phyloP scores from a whole-genome alignment of 495 filamentous ascomycete species.

The Amphirosellinia nigrospora region DNA sequence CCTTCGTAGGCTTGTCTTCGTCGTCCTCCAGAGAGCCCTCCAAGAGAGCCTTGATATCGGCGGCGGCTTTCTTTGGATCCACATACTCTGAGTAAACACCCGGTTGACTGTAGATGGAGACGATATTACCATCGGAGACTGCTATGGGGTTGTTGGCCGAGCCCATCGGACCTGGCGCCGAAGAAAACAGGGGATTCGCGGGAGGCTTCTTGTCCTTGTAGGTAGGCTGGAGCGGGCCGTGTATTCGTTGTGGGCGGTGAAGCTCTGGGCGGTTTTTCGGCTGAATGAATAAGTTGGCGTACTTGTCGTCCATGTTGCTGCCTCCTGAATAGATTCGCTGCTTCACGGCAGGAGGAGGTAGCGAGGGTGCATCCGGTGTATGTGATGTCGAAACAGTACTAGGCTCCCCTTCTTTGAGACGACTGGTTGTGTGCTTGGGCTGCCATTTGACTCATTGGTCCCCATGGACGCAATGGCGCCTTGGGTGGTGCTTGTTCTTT shows the following conservation, averaged over 20 bases:
- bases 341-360: constrained; percentile 33
- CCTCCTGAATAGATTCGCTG: constrained; percentile 28
- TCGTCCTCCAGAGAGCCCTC: constrained; percentile 89
- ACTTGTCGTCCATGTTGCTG: constrained; percentile 40
- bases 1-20: constrained; percentile 58
- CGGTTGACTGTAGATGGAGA: constrained; percentile 45
- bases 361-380: constrained; percentile 13
- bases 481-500: constrained; percentile 42
- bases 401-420: constrained; percentile 42
- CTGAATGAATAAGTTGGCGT: constrained; percentile 51
- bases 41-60: constrained; percentile 85
- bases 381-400: constrained; percentile 24
- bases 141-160: constrained; percentile 37
- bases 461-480: constrained; percentile 33
- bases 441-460: constrained; percentile 31
- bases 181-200: constrained; percentile 46
- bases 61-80: constrained; percentile 75
- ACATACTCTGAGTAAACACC: constrained; percentile 72
- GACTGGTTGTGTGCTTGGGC: constrained; percentile 24
- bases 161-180: constrained; percentile 31
- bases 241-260: constrained; percentile 51
- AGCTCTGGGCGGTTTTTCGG: constrained; percentile 54
- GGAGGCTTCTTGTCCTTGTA: constrained; percentile 44
- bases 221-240: constrained; percentile 46
- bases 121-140: constrained; percentile 34